phyloP scores from a whole-genome alignment of 2,329 filamentous ascomycete genomes.

The Hymenoscyphus scutula region DNA sequence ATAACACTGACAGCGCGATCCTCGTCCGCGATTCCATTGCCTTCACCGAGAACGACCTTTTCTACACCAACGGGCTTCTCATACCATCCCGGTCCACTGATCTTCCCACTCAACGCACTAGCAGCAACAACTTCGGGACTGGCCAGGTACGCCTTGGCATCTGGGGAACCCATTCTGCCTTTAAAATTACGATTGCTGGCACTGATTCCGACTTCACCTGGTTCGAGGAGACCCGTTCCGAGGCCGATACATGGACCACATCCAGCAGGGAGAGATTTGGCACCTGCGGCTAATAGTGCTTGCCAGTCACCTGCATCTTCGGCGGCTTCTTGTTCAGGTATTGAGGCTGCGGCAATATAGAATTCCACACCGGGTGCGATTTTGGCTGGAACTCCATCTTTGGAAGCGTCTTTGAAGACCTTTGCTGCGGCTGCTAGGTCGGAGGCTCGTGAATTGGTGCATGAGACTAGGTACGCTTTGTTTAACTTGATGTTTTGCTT shows the following conservation, averaged over 20 bases:
- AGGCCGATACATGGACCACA: constrained; percentile 88
- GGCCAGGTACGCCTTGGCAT: constrained; percentile 80
- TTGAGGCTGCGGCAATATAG: constrained; percentile 86
- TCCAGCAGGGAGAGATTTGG: constrained; percentile 64
- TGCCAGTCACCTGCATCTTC: constrained; percentile 87
- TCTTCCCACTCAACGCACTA: constrained; percentile 71
- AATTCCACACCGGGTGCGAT: constrained; percentile 75
- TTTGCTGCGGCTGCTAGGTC: constrained; percentile 79
- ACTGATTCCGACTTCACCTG: constrained; percentile 81
- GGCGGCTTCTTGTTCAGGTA: constrained; percentile 70
- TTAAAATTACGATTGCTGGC: constrained; percentile 89
- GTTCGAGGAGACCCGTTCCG: constrained; percentile 71
- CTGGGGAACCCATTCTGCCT: constrained; percentile 79
- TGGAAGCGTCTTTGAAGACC: constrained; percentile 77
- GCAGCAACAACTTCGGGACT: constrained; percentile 92
- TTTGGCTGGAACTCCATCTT: constrained; percentile 61
- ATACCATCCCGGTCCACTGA: constrained; percentile 77
- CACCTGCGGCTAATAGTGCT: constrained; percentile 75
- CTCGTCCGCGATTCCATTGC: constrained; percentile 61
- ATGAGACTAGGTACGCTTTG: constrained; percentile 85
- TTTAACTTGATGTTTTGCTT: constrained; percentile 72
- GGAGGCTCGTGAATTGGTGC: constrained; percentile 80
- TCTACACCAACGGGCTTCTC: constrained; percentile 65
- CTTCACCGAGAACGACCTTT: constrained; percentile 69
- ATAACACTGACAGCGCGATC: constrained; percentile 66